Evolutionary conservation across 441 rosid species (phyloP), one percentile per base, ranked within the genome.

Genomic region (Viola pubescens): DNA sequence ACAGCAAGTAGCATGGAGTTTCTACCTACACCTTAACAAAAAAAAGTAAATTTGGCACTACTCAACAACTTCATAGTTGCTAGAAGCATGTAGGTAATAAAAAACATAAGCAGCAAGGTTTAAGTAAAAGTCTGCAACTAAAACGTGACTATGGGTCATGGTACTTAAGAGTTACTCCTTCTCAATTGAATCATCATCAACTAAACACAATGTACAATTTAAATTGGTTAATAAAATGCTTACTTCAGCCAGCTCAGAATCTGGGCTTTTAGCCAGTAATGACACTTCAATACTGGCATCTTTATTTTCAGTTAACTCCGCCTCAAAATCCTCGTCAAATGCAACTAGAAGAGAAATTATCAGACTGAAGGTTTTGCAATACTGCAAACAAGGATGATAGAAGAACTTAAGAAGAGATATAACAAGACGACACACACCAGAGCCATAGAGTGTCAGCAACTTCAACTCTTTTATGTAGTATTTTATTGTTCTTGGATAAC

Each of bases 301-400:
- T 52, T 52, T 73, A 78, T 86, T 94, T 66, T 88, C 97, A 63
- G 77, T 61, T 72, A 89, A 73, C 75, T 94, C 98, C 58, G 86
- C 92, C 79, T 94, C 98, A 82, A 94, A 94, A 82, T 94, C 98
- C 81, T 94, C 98, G 61, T 94, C 98, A 80, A 89, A 94, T 66
- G 94, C 95, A 79, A 94, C 98, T 94, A 56, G 41, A 70, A 37
- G 59, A 56, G 50, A 69, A 72, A 19, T 3, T 52, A 9, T 54
- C 48, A 59, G 54, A 52, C 37, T 38, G 7, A 48, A 62, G 64
- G 62, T 61, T 51, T 40, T 59, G 63, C 48, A 54, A 40, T 44
- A 62, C 52, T 10, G 52, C 53, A 60, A 67, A 44, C 16, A 67
- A 64, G 14, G 34, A 70, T 61, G 62, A 61, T 26, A 54, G 58